Percentiles rank a stretch among this genome's conserved stretches.
These are phyloP conservation scores for Xylariaceae sp. DNA, from an alignment of 2,329 filamentous ascomycete species.

Conservation along the genomic window DNA sequence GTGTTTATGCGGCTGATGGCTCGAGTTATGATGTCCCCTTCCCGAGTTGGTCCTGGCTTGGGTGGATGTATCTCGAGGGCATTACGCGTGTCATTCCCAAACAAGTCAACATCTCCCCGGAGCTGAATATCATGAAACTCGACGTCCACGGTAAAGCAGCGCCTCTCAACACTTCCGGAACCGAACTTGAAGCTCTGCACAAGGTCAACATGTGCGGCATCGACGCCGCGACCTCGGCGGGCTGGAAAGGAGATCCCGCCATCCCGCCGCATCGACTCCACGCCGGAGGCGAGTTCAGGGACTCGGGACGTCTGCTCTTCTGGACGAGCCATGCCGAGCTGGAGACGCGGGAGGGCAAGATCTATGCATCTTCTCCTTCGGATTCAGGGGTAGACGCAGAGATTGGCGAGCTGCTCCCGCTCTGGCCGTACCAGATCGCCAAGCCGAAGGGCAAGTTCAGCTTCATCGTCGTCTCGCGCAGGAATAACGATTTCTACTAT, in stretches of 20 bases:
- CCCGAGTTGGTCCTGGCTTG: constrained; percentile 33
- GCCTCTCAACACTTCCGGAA: not conserved
- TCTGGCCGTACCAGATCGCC: constrained; percentile 14
- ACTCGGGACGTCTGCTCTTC: constrained; percentile 30
- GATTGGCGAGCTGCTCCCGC: constrained; percentile 21
- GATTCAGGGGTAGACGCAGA: constrained; percentile 1
- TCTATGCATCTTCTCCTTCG: constrained; percentile 13
- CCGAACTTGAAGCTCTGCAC: constrained; percentile 11
- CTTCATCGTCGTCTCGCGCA: constrained; percentile 30
- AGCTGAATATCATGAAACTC: constrained; percentile 30
- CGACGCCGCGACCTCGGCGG: constrained; percentile 26
- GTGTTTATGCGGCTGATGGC: constrained; percentile 13
- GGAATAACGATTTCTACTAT: constrained; percentile 20
- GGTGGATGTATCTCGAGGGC: constrained; percentile 24
- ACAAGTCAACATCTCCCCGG: constrained; percentile 22
- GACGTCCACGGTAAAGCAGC: constrained; percentile 26
- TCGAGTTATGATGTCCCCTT: constrained; percentile 17
- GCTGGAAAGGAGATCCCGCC: constrained; percentile 27
- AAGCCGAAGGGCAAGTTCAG: constrained; percentile 21
- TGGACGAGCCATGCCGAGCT: constrained; percentile 31
- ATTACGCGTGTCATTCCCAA: constrained; percentile 21
- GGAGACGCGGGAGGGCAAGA: constrained; percentile 14
- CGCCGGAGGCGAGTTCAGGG: constrained; percentile 15
- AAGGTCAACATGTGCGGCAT: constrained; percentile 26
- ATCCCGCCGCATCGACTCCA: constrained; percentile 21